Percentiles rank a stretch among this genome's conserved stretches.
phyloP scores from a whole-genome alignment of 768 basidiomycete genomes.

The Boletus fagicola region DNA sequence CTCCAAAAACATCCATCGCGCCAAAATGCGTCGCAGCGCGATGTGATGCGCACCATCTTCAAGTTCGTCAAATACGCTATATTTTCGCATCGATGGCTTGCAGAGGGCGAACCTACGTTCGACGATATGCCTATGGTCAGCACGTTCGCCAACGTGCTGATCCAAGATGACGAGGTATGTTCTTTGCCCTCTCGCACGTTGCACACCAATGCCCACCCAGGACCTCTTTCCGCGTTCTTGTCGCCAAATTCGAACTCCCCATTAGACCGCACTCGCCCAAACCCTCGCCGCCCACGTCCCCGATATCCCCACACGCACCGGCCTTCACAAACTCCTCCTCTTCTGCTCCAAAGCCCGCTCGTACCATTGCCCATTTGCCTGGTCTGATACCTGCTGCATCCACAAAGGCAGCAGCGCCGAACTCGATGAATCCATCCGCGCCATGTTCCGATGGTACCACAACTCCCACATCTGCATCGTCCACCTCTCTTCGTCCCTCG shows the following conservation, averaged over 20 bases:
- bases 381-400: constrained; percentile 27
- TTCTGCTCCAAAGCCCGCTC: constrained; percentile 14
- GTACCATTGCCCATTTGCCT: constrained; percentile 12
- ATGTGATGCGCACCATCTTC: not conserved
- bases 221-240: not conserved
- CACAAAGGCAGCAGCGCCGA: constrained; percentile 26
- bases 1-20: constrained; percentile 8
- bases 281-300: not conserved
- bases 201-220: not conserved
- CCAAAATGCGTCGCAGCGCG: not conserved
- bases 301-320: not conserved
- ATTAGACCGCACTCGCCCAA: not conserved
- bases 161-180: constrained; percentile 5
- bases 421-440: constrained; percentile 24
- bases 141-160: not conserved
- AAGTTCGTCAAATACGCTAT: constrained; percentile 13
- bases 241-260: no score
- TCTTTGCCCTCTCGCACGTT: not conserved
- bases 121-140: constrained; percentile 5
- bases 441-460: constrained; percentile 31
- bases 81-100: constrained; percentile 17
- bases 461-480: constrained; percentile 18
- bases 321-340: constrained; percentile 7
- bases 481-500: constrained; percentile 11
- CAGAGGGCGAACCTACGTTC: constrained; percentile 12